These are phyloP conservation scores for Macroventuria anomochaeta DNA, from an alignment of 2,329 filamentous ascomycete species.

Conservation along the genomic window DNA sequence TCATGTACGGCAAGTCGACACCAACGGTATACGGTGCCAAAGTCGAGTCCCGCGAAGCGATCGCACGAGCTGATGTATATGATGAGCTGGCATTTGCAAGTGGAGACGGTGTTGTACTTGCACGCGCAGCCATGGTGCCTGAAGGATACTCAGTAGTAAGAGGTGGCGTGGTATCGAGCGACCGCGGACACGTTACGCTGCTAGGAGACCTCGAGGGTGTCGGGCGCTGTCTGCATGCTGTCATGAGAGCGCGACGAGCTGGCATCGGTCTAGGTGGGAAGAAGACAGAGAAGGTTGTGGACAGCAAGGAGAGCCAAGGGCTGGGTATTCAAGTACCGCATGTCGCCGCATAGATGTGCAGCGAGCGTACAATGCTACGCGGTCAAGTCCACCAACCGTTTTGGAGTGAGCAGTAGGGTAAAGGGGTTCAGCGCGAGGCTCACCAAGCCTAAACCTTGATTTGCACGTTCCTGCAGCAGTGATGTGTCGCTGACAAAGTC, in stretches of 20 bases:
- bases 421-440: no score
- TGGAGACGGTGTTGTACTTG: slow-evolving; percentile 88
- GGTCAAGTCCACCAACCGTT: no score
- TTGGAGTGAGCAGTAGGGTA: not conserved
- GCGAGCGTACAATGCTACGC: not conserved
- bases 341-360: not conserved
- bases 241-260: slow-evolving; percentile 71
- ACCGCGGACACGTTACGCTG: slow-evolving; percentile 86
- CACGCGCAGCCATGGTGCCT: slow-evolving; percentile 84
- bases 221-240: slow-evolving; percentile 72
- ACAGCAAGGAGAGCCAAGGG: slow-evolving; percentile 49
- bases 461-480: not conserved
- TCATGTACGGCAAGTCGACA: slow-evolving; percentile 85
- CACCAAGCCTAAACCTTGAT: not conserved
- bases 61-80: slow-evolving; percentile 78
- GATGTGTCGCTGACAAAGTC: not conserved
- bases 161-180: slow-evolving; percentile 77
- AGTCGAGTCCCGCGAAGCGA: slow-evolving; percentile 74
- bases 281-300: slow-evolving; percentile 62
- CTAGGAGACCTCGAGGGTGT: slow-evolving; percentile 84
- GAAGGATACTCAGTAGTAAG: slow-evolving; percentile 76
- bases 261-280: slow-evolving; percentile 75
- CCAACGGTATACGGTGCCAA: slow-evolving; percentile 85
- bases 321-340: slow-evolving; percentile 9
- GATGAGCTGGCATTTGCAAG: slow-evolving; percentile 86